A percentile compares a stretch with the other conserved stretches of the same genome.
phyloP scores from a whole-genome alignment of 352 stramenopile genomes.

The Aphanomyces astaci region DNA sequence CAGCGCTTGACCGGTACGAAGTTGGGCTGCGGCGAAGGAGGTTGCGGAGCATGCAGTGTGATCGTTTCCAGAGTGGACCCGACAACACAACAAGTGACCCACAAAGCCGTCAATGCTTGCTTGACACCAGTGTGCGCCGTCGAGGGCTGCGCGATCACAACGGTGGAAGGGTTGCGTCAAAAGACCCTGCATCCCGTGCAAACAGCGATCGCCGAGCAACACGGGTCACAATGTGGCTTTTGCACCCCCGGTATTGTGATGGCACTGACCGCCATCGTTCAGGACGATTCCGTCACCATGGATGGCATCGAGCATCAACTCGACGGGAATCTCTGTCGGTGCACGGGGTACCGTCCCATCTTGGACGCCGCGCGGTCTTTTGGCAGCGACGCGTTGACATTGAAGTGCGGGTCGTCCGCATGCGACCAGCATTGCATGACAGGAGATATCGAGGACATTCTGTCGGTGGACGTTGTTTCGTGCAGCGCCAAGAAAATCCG shows the following conservation, averaged over 20 bases:
- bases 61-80: constrained; percentile 79
- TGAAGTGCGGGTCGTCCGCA: constrained; percentile 34
- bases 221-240: constrained; percentile 93
- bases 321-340: constrained; percentile 95
- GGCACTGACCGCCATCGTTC: constrained; percentile 75
- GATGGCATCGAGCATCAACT: constrained; percentile 90
- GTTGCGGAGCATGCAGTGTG: constrained; percentile 95
- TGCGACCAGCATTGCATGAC: constrained; percentile 21
- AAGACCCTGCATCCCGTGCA: constrained; percentile 78
- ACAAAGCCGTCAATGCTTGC: constrained; percentile 83
- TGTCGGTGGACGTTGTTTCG: constrained; percentile 19
- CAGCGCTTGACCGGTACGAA: constrained; percentile 75
- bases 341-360: constrained; percentile 83
- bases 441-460: constrained; percentile 17
- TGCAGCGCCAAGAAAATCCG: constrained; percentile 18
- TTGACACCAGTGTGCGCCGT: constrained; percentile 74
- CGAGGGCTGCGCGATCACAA: constrained; percentile 79
- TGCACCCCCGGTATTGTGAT: constrained; percentile 87
- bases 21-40: constrained; percentile 91
- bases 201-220: constrained; percentile 80
- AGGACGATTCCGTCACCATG: constrained; percentile 67
- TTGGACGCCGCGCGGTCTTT: constrained; percentile 84
- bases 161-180: constrained; percentile 65
- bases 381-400: constrained; percentile 45
- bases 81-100: constrained; percentile 35